Base-by-base conservation (phyloP, 1,284 basidiomycete genomes). In the Malassezia arunalokei region DNA sequence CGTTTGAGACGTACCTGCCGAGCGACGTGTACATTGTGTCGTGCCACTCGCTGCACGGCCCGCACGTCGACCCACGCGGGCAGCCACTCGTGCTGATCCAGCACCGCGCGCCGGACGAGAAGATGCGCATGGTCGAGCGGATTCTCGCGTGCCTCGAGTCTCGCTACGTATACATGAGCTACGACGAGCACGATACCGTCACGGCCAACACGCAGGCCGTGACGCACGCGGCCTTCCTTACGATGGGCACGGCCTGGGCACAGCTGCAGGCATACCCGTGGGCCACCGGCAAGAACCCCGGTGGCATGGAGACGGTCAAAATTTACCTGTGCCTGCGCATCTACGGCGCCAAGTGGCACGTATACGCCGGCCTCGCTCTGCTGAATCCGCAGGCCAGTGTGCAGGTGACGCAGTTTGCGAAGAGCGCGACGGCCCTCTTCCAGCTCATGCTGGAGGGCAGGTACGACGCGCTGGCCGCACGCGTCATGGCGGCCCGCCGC, bases 191-290 rank as follows among this genome's bases (percentile, higher is more conserved):
- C 72, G 92, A 98, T 66, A 79, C 82, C 43, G 87, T 98, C 44
- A 98, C 92, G 0, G 92, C 92, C 20, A 98, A 96, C 66, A 96
- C 94, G 0, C 92, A 98, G 76, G 92, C 92, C 0, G 90, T 94
- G 17, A 96, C 90, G 0, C 94, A 98, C 66, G 92, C 92, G 11
- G 92, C 92, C 0, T 98, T 98, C 77, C 78, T 98, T 33, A 89
- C 85, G 88, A 98, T 98, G 94, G 92, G 92, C 12, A 92, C 88
- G 2, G 92, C 92, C 0, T 98, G 94, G 92, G 79, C 82, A 45
- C 80, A 81, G 53, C 79, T 82, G 12, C 76, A 79, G 12, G 78
- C 79, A 20, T 98, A 95, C 73, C 94, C 94, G 2, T 98, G 92
- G 94, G 91, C 96, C 75, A 83, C 87, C 39, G 77, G 77, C 8